Evolutionary conservation across 2,329 filamentous ascomycete genomes (phyloP).

Genomic region (Didymella arachidicola): DNA sequence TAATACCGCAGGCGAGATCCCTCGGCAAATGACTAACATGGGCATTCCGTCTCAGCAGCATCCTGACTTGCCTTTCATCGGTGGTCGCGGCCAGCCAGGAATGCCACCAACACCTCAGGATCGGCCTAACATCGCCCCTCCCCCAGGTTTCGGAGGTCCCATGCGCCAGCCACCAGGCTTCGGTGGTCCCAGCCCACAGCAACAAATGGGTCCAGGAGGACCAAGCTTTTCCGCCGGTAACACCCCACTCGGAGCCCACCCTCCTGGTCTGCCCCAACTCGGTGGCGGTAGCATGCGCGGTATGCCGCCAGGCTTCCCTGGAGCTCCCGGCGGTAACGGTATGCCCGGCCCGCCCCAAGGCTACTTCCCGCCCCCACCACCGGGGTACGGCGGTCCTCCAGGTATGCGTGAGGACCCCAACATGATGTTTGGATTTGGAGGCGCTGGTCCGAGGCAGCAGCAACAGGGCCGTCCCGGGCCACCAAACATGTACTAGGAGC

Average conservation of each 20-base stretch:
- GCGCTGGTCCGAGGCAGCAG: conserved; percentile 38
- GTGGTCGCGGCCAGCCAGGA: conserved; percentile 42
- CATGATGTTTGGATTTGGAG: conserved; percentile 50
- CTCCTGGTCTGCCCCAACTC: conserved; percentile 45
- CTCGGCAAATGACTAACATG: conserved; percentile 52
- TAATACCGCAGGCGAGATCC: conserved; percentile 45
- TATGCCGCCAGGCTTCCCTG: conserved; percentile 33
- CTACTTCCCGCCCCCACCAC: conserved; percentile 47
- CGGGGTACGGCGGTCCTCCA: conserved; percentile 43
- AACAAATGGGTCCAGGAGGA: conserved; percentile 45
- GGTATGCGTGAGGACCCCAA: conserved; percentile 47
- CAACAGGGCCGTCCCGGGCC: conserved; percentile 40
- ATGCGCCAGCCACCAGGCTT: conserved; percentile 50
- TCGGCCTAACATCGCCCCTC: conserved; percentile 47
- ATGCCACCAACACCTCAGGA: conserved; percentile 50
- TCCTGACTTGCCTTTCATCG: conserved; percentile 48
- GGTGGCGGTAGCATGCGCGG: conserved; percentile 37
- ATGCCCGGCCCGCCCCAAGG: conserved; percentile 48
- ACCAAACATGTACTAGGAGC: conserved; percentile 44
- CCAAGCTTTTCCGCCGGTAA: conserved; percentile 49
- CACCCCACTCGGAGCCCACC: conserved; percentile 49
- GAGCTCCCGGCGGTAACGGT: conserved; percentile 37
- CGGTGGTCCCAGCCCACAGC: conserved; percentile 37
- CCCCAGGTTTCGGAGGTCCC: conserved; percentile 47
- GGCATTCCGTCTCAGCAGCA: conserved; percentile 52